Evolutionary conservation across 176 grass and related monocot species (phyloP), one percentile per base, ranked within the genome.

Genomic region (Miscanthus lutarioriparius): DNA sequence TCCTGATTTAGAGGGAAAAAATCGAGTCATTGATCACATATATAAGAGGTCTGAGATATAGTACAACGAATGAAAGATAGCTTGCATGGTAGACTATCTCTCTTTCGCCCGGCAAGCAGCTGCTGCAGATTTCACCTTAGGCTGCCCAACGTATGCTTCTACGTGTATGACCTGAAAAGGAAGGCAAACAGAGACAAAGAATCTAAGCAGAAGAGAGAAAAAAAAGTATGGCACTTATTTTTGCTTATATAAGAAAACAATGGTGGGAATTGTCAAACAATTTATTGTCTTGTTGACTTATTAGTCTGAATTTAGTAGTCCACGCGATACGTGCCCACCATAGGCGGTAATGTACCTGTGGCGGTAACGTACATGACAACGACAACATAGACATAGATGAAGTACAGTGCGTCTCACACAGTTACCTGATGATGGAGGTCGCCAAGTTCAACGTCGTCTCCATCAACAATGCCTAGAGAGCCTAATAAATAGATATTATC

Each of bases 71-170:
- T 10, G 56, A 4, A 62, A 62, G 10, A 62, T 4, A 62, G 58
- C 9, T 62, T 62, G 8, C 23, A 62, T 62, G 8, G 0, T 11
- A 25, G n/a, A 10, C 48, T 49, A 1, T 10, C 22, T 32, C 10
- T 16, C 58, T 90, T 97, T 94, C 94, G 90, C 88, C 66, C 36
- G 92, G 64, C 94, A 94, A 75, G 94, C 44, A 77, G 92, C 86
- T 78, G 94, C 88, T 26, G 94, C 94, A 75, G 90, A 97, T 84
- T 97, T 87, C 71, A 92, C 94, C 79, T 97, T 97, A n/a, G 86
- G 81, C 83, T 80, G 82, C 16, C 92, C 94, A 82, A 91, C 71
- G 51, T 92, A 91, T 75, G 86, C 90, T 91, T 97, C 94, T 63
- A 82, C 75, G 80, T 97, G 94, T 40, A 92, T 91, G 25, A 92